These are phyloP conservation scores for Madurella mycetomatis DNA, from an alignment of 2,329 filamentous ascomycete species.

Conservation along the genomic window DNA sequence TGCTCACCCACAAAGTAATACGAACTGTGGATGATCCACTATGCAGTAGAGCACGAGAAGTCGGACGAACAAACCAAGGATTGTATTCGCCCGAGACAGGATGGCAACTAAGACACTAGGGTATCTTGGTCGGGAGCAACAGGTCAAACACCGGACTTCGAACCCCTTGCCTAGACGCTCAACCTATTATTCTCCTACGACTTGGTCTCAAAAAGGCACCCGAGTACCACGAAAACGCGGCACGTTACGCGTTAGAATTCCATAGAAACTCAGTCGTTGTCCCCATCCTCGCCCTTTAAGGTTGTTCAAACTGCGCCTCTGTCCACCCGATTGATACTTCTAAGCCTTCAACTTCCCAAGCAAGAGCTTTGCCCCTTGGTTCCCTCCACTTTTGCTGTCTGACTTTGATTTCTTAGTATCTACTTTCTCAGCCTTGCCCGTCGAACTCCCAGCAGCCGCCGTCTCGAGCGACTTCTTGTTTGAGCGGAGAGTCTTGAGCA, in stretches of 20 bases:
- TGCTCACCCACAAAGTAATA: no score
- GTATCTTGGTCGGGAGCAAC: neutral
- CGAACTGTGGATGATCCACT: no score
- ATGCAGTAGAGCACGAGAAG: no score
- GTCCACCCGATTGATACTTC: neutral
- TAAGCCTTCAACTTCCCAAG: slow-evolving; percentile 49
- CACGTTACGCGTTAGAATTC: neutral
- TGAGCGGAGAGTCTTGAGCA: slow-evolving; percentile 67
- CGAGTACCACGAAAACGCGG: neutral
- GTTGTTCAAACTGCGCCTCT: no score
- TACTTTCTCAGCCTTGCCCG: slow-evolving; percentile 45
- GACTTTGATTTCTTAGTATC: slow-evolving; percentile 43
- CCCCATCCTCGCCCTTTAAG: neutral
- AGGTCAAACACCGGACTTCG: neutral
- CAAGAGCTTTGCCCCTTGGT: slow-evolving; percentile 58
- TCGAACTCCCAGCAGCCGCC: slow-evolving; percentile 57
- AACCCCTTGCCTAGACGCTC: no score
- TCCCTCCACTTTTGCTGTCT: slow-evolving; percentile 47
- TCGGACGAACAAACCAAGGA: neutral
- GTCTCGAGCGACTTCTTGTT: slow-evolving; percentile 66
- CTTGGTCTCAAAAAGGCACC: neutral
- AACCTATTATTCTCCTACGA: neutral
- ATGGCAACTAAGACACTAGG: neutral
- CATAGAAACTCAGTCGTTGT: neutral
- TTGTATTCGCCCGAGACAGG: neutral